Evolutionary conservation across 2,329 filamentous ascomycete species (phyloP).

Genomic region (Penicillium sp.): DNA sequence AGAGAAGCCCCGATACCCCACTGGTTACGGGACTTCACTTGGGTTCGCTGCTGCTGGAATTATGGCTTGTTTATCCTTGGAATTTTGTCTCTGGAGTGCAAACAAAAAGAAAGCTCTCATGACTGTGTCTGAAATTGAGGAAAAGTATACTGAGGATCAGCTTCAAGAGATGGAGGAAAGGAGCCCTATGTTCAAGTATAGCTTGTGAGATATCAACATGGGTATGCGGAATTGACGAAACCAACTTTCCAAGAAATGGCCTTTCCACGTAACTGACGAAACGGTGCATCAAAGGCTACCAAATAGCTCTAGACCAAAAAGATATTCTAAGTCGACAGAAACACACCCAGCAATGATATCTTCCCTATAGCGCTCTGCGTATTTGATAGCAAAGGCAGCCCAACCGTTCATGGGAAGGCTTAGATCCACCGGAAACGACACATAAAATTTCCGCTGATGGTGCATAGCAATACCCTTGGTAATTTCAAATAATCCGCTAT

Average conservation of each 20-base stretch:
- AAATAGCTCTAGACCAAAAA: background rate
- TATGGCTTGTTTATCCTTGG: slow-evolving; percentile 8
- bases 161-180: slow-evolving; percentile 6
- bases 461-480: background rate
- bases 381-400: background rate
- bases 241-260: too few species aligned
- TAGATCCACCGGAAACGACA: background rate
- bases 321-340: background rate
- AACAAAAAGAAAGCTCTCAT: slow-evolving; percentile 3
- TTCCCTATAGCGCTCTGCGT: background rate
- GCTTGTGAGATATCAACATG: background rate
- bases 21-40: slow-evolving; percentile 29
- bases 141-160: slow-evolving; percentile 1
- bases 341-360: background rate
- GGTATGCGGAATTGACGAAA: too few species aligned
- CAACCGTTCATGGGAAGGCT: background rate
- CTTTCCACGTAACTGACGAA: too few species aligned
- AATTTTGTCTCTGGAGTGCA: slow-evolving; percentile 3
- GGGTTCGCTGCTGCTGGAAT: slow-evolving; percentile 23
- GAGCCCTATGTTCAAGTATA: slow-evolving; percentile 8
- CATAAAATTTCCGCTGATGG: background rate
- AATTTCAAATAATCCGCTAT: background rate
- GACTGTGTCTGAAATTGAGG: background rate
- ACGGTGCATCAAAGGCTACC: background rate
- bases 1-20: slow-evolving; percentile 28